phyloP scores from a whole-genome alignment of 208 protist genomes.

The Phytomonas sp. region DNA sequence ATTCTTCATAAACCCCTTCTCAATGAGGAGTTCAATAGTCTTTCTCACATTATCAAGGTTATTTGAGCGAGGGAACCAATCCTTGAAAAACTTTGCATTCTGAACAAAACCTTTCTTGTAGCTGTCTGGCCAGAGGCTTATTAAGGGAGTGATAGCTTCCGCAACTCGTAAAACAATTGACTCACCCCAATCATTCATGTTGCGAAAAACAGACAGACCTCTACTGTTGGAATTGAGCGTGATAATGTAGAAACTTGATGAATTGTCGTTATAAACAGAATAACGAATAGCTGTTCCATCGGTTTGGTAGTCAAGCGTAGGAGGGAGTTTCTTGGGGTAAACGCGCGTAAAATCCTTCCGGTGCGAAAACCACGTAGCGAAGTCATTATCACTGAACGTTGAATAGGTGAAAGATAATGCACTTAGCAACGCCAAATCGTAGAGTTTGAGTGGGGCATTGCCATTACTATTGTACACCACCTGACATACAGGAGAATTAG shows the following conservation, averaged over 20 bases:
- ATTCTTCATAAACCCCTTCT: conserved; percentile 10
- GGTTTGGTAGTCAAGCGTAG: conserved; percentile 56
- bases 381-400: conserved; percentile 51
- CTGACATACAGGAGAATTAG: conserved; percentile 26
- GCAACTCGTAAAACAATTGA: conserved; percentile 64
- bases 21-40: conserved; percentile 44
- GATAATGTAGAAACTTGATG: conserved; percentile 68
- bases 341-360: conserved; percentile 44
- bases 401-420: conserved; percentile 72
- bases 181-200: conserved; percentile 75
- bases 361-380: conserved; percentile 70
- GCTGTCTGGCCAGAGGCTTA: conserved; percentile 65
- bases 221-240: conserved; percentile 75
- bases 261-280: conserved; percentile 69
- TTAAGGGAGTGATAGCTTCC: conserved; percentile 50
- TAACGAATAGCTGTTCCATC: conserved; percentile 59
- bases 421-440: conserved; percentile 63
- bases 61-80: conserved; percentile 49
- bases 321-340: conserved; percentile 42
- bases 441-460: conserved; percentile 29
- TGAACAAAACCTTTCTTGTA: conserved; percentile 46
- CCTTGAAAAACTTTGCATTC: conserved; percentile 47
- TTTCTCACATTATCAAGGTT: conserved; percentile 36
- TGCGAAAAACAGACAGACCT: conserved; percentile 65
- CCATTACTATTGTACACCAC: conserved; percentile 49